These are phyloP conservation scores for Angomonas desouzai DNA, from an alignment of 208 protist genomes.

Conservation along the genomic window DNA sequence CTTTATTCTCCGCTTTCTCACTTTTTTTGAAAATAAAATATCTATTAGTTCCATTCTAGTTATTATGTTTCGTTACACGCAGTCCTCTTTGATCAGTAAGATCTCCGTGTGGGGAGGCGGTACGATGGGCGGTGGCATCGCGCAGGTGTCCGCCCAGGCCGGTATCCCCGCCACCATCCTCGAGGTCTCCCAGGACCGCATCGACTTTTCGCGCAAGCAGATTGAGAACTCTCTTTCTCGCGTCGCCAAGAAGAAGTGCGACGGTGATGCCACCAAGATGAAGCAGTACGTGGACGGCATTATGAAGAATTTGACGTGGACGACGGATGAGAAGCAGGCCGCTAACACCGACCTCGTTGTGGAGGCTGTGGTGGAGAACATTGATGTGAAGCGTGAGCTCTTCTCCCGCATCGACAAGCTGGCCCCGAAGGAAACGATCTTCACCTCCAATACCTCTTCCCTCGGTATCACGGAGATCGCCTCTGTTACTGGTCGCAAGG, in stretches of 20 bases:
- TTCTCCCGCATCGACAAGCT: conserved; percentile 64
- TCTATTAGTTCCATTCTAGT: too few relatives aligned
- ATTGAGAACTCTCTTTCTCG: conserved; percentile 49
- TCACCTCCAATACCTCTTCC: conserved; percentile 93
- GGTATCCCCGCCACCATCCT: conserved; percentile 53
- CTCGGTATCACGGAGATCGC: conserved; percentile 89
- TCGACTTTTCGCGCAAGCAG: conserved; percentile 37
- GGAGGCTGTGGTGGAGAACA: conserved; percentile 91
- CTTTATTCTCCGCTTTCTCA: too few relatives aligned
- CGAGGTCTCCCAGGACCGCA: conserved; percentile 49
- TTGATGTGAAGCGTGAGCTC: conserved; percentile 91
- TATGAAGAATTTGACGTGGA: conserved; percentile 51
- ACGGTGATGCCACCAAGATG: conserved; percentile 35
- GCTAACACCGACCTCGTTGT: conserved; percentile 78
- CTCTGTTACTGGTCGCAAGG: conserved; percentile 55
- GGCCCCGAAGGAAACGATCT: conserved; percentile 56
- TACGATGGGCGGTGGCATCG: conserved; percentile 76
- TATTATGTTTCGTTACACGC: conserved; percentile 23
- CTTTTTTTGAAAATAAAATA: conserved; percentile 74
- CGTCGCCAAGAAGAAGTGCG: conserved; percentile 59
- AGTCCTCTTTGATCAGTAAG: conserved; percentile 6
- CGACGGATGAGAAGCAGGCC: conserved; percentile 42
- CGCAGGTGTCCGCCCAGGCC: conserved; percentile 47
- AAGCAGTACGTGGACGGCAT: conserved; percentile 38
- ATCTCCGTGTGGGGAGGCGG: conserved; percentile 59